Base-by-base conservation (phyloP, 192 early-diverging fungal species). In the Dispira simplex region DNA sequence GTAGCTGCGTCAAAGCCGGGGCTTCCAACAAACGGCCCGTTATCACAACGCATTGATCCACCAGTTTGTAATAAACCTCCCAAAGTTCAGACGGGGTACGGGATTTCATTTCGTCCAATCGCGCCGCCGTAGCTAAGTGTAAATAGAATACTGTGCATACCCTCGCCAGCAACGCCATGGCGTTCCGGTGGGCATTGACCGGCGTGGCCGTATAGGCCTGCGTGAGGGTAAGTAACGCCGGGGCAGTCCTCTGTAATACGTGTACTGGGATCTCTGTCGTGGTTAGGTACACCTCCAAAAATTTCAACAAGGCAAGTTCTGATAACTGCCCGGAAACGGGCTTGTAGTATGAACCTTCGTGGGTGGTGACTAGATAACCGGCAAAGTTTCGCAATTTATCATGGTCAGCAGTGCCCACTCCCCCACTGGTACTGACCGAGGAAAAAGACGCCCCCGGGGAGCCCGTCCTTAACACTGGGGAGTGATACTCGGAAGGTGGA, bases 31-130 rank as follows among this genome's bases (percentile, higher is more conserved):
- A 77, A 20, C 83, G 81, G 11, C 89, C 91, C 0, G 81, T 81
- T 59, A 88, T 83, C 47, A 85, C 70, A 20, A 90, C 82, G 65
- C 89, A 89, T 39, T 80, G 81, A 55, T 93, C 91, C 25, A 85
- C 67, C 47, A 85, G 46, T 27, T 65, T 53, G n/a, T 70, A 68
- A 62, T 73, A 78, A 20, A 63, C 47, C 0, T 64, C 43, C 74
- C 73, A 16, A 16, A 51, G 18, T 16, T 2, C 48, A 16, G 16
- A 20, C 6, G 32, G 32, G 2, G 16, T 4, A 16, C 48, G 48
- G 3, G 4, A 23, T 16, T 23, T 16, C 18, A 16, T 51, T 5
- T 51, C n/a, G 10, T 57, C 55, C n/a, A 27, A 11, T 64, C 62
- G n/a, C 58, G 65, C 64, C 65, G 63, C 2, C 68, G 12, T 43